A percentile compares a stretch with the other conserved stretches of the same genome.
phyloP scores from a whole-genome alignment of 805 yeast species.

The Suhomyces sp. region DNA sequence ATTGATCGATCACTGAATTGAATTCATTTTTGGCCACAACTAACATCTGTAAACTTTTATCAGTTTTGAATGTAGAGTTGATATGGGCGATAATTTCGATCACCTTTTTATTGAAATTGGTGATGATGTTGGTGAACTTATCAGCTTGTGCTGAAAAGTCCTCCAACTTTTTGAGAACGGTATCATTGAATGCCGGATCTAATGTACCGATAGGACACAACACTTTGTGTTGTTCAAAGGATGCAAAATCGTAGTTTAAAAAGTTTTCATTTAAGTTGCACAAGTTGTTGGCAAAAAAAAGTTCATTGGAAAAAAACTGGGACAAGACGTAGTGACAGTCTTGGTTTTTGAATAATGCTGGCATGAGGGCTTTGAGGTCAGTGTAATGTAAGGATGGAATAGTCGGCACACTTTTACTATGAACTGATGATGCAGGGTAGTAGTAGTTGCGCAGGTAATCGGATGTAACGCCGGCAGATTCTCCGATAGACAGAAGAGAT shows the following conservation, averaged over 20 bases:
- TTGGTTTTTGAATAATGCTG: constrained; percentile 4
- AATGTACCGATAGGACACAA: constrained; percentile 4
- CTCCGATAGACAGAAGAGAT: not conserved
- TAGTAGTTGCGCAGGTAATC: not conserved
- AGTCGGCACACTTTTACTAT: not conserved
- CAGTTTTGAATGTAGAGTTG: not conserved
- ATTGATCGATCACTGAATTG: constrained; percentile 5
- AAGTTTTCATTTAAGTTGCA: constrained; percentile 9
- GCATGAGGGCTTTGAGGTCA: constrained; percentile 5
- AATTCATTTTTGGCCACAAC: constrained; percentile 6
- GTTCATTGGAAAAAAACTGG: constrained; percentile 13
- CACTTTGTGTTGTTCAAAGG: constrained; percentile 2
- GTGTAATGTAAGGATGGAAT: not conserved
- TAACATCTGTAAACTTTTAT: constrained; percentile 4
- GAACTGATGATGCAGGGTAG: not conserved
- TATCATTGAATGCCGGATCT: not conserved
- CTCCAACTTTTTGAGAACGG: constrained; percentile 4
- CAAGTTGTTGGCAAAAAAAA: constrained; percentile 13
- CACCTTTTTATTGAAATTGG: constrained; percentile 8
- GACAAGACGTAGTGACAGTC: not conserved
- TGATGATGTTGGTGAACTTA: constrained; percentile 4
- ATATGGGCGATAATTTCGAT: not conserved
- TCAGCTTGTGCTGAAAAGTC: constrained; percentile 5
- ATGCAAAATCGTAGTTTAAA: constrained; percentile 7
- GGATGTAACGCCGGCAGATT: not conserved